phyloP scores from a whole-genome alignment of 768 basidiomycete species.

The Naematelia encephala region DNA sequence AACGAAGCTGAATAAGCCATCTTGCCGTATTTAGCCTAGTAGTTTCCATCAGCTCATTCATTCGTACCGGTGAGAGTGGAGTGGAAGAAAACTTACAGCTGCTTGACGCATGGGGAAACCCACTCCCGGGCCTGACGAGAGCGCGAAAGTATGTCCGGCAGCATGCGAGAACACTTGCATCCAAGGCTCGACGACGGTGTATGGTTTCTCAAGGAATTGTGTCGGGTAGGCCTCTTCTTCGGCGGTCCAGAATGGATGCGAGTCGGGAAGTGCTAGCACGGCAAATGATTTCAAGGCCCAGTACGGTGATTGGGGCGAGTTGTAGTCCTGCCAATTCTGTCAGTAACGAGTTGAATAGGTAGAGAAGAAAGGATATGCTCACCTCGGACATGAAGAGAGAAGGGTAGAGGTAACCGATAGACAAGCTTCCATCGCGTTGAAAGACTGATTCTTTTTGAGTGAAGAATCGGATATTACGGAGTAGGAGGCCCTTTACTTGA shows the following conservation, averaged over 20 bases:
- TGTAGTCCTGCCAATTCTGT: slow-evolving; percentile 19
- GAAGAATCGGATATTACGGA: slow-evolving; percentile 72
- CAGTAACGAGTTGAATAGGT: slow-evolving; percentile 2
- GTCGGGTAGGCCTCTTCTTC: slow-evolving; percentile 63
- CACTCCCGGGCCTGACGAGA: slow-evolving; percentile 63
- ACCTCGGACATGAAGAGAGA: slow-evolving; percentile 64
- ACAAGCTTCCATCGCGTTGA: slow-evolving; percentile 64
- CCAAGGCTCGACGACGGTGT: slow-evolving; percentile 22
- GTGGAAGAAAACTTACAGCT: slow-evolving; percentile 55
- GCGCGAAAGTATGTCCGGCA: slow-evolving; percentile 60
- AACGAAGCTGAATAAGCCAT: slow-evolving; percentile 70
- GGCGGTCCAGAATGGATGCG: slow-evolving; percentile 68
- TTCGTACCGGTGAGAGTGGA: slow-evolving; percentile 70
- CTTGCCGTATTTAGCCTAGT: slow-evolving; percentile 73
- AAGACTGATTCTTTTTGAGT: slow-evolving; percentile 57
- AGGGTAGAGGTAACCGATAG: slow-evolving; percentile 66
- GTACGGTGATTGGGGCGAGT: slow-evolving; percentile 62
- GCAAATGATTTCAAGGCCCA: slow-evolving; percentile 76
- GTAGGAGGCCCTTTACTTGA: slow-evolving; percentile 64
- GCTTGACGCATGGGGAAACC: slow-evolving; percentile 14
- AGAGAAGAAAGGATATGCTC: neutral
- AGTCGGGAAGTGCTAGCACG: slow-evolving; percentile 60
- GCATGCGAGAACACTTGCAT: slow-evolving; percentile 33
- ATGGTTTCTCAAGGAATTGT: slow-evolving; percentile 49
- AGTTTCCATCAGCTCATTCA: too few species aligned